phyloP scores from a whole-genome alignment of 305 asterid species.

The Solanum hybrid region DNA sequence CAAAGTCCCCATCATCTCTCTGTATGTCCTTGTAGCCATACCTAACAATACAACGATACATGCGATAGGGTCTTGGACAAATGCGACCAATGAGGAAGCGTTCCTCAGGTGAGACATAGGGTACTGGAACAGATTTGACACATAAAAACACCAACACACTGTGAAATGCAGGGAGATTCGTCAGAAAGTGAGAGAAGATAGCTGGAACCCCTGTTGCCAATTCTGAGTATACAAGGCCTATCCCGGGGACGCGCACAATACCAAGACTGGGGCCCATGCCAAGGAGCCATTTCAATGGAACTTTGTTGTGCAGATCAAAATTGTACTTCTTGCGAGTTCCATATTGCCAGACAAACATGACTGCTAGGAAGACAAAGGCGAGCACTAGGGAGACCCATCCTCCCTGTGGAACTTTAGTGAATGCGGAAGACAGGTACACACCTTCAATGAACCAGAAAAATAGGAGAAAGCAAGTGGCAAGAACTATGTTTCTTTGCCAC shows the following conservation, averaged over 20 bases:
- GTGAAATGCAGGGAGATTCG: slow-evolving; percentile 93
- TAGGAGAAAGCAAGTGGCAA: slow-evolving; percentile 55
- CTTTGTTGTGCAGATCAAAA: slow-evolving; percentile 88
- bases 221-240: slow-evolving; percentile 90
- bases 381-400: slow-evolving; percentile 93
- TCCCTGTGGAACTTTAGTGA: slow-evolving; percentile 73
- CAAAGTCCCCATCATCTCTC: slow-evolving; percentile 74
- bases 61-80: slow-evolving; percentile 86
- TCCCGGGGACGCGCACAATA: slow-evolving; percentile 88
- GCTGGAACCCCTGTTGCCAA: slow-evolving; percentile 90
- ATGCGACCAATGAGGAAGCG: slow-evolving; percentile 91
- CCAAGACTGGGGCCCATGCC: slow-evolving; percentile 97
- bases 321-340: slow-evolving; percentile 92
- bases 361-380: slow-evolving; percentile 51
- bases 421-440: slow-evolving; percentile 52
- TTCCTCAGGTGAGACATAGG: slow-evolving; percentile 77
- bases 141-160: slow-evolving; percentile 88
- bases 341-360: slow-evolving; percentile 94
- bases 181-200: slow-evolving; percentile 87
- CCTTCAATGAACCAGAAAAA: slow-evolving; percentile 77
- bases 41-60: slow-evolving; percentile 91
- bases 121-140: slow-evolving; percentile 79
- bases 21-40: slow-evolving; percentile 94
- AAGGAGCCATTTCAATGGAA: slow-evolving; percentile 82
- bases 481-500: slow-evolving; percentile 59